These are phyloP conservation scores for Stipa capillata DNA, from an alignment of 176 grass and related monocot species.

Conservation along the genomic window DNA sequence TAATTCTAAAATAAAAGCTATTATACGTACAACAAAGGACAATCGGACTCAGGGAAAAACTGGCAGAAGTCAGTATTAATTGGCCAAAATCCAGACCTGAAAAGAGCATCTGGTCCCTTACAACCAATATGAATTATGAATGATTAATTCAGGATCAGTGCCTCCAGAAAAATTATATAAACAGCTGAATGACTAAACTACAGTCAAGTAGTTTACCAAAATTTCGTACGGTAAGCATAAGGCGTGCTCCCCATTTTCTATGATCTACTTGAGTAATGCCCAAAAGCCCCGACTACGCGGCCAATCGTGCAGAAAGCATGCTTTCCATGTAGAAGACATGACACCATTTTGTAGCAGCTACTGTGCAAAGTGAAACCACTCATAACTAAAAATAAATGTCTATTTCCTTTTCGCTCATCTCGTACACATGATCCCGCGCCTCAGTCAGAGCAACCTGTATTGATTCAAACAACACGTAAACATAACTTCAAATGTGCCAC, in stretches of 20 bases:
- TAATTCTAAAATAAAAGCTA: neutral
- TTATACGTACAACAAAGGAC: neutral
- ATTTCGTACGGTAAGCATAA: slow-evolving; percentile 25
- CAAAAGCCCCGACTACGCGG: neutral
- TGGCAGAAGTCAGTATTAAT: neutral
- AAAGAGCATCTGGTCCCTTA: neutral
- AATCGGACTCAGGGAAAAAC: neutral
- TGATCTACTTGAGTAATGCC: slow-evolving; percentile 10
- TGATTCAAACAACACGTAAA: slow-evolving; percentile 12
- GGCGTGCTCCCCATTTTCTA: slow-evolving; percentile 8
- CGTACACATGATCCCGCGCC: slow-evolving; percentile 78
- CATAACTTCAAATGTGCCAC: neutral
- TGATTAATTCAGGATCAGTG: neutral
- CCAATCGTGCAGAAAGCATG: neutral
- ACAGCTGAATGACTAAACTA: slow-evolving; percentile 32
- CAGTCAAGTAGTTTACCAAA: slow-evolving; percentile 25
- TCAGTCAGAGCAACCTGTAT: slow-evolving; percentile 86
- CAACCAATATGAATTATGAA: slow-evolving; percentile 6
- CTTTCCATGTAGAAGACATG: neutral
- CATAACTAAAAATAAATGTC: slow-evolving; percentile 77
- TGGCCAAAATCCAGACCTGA: neutral
- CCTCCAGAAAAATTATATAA: slow-evolving; percentile 13
- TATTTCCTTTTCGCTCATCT: slow-evolving; percentile 88
- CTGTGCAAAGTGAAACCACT: neutral
- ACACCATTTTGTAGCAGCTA: neutral